Base-by-base conservation (phyloP, 371 early-diverging fungal genomes). In the Mortierella sp. region DNA sequence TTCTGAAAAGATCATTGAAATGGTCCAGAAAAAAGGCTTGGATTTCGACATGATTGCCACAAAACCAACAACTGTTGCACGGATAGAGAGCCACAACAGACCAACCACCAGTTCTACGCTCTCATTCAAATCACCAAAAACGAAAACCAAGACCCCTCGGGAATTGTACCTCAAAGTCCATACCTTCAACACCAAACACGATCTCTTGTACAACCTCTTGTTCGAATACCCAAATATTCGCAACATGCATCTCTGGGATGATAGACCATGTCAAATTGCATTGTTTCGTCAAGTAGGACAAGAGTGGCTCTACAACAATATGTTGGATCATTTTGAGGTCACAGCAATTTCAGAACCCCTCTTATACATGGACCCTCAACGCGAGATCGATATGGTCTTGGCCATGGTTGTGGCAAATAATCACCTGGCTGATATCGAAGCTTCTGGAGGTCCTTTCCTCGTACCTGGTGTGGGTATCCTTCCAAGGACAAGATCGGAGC, bases 171-270 rank as follows among this genome's bases (percentile, higher is more conserved):
- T 73, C 40, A 79, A 79, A 60, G 68, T 79, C 15, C 74, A 79
- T 55, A 79, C 80, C 51, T 79, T 79, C 64, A 74, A 70, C 57
- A 70, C 80, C 23, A 79, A 79, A 53, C 74, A 73, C 42, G 80
- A 79, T n/a, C 74, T 79, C 53, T 43, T 79, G 29, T 79, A 73
- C 70, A 79, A 74, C 37, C 15, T 79, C 26, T 49, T 79, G n/a
- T 70, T 66, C 19, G 80, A 79, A 31, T 70, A 70, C 60, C 80
- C 80, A 1, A 19, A 23, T 26, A 73, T 79, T 61, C 64, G 70
- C 1, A 22, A 59, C 47, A 79, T 79, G 80, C 66, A 57, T 55
- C 70, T 79, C 8, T 79, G 74, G 74, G 80, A 79, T 40, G 80
- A 79, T 45, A 69, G 79, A 10, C 79, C 79, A 0, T 72, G 79